Evolutionary conservation across 148 eudicot species (phyloP), one percentile per base, ranked within the genome.

Genomic region (Fallopia convolvulus): DNA sequence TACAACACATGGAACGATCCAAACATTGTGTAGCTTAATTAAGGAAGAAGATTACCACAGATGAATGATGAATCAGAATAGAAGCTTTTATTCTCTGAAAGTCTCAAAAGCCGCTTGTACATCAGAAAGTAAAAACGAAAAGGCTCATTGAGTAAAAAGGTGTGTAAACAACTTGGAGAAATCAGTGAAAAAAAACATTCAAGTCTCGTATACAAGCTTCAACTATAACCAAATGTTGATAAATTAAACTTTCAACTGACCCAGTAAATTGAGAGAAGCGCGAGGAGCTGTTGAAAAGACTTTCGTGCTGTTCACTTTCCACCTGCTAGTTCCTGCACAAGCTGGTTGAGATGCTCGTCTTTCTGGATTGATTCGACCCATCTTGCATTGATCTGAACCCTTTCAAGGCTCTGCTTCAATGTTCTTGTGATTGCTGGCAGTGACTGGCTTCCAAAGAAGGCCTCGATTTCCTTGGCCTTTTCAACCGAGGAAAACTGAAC

Each of bases 391-490:
- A 92, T 90, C 68, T 88, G 87, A 77, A 95, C 87, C 63, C 91
- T 83, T 86, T 95, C 99, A 13, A 95, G 77, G 87, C 99, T 95
- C 84, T 95, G 99, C 84, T 83, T 95, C 86, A 95, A 79, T 30
- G 97, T 92, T 82, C 99, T 88, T 39, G 85, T 87, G 41, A 95
- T 89, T 75, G 88, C 72, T 30, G 94, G 94, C 80, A 83, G 83
- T 79, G 75, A 82, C 20, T 85, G 85, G 76, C 84, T 92, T 39
- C 88, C 87, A 52, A 95, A 95, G 80, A 79, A 95, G 50, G 90
- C 92, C 39, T 95, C 90, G 0, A 86, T 86, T 80, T 95, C 99
- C 75, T 82, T 86, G 11, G 87, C 99, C 88, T 90, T 92, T 41
- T 92, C 94, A 2, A 23, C 15, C 0, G 97, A 86, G 53, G 97